A percentile compares a stretch with the other conserved stretches of the same genome.
Conservation (phyloP, 805 yeast genomes). For the Candida insectorum region DNA sequence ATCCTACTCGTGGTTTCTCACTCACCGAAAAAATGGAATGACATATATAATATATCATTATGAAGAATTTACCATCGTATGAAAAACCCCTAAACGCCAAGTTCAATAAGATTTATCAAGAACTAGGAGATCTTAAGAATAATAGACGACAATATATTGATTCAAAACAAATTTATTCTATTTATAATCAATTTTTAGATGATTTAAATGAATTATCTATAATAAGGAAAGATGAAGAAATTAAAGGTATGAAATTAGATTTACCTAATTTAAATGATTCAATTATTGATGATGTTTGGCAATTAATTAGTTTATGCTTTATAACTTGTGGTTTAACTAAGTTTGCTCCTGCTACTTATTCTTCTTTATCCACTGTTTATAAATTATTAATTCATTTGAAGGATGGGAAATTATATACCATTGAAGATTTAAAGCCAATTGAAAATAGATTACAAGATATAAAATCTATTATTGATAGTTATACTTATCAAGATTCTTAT, state of each 20-base stretch:
- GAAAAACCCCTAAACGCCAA: slow-evolving; percentile 32
- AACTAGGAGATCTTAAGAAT: slow-evolving; percentile 44
- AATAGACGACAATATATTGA: slow-evolving; percentile 63
- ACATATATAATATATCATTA: too few relatives aligned
- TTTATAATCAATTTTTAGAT: slow-evolving; percentile 56
- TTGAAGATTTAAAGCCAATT: slow-evolving; percentile 79
- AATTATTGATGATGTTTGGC: slow-evolving; percentile 85
- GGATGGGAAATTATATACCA: slow-evolving; percentile 79
- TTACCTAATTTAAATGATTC: slow-evolving; percentile 61
- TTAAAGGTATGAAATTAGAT: slow-evolving; percentile 31
- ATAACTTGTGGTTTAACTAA: slow-evolving; percentile 89
- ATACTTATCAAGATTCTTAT: slow-evolving; percentile 23
- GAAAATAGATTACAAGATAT: slow-evolving; percentile 71
- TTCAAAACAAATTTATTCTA: slow-evolving; percentile 61
- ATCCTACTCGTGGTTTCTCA: too few relatives aligned
- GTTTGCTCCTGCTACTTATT: slow-evolving; percentile 92
- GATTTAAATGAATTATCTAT: slow-evolving; percentile 51
- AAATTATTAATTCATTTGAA: slow-evolving; percentile 77
- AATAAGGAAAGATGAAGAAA: slow-evolving; percentile 48
- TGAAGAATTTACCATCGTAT: slow-evolving; percentile 28
- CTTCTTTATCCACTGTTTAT: slow-evolving; percentile 82
- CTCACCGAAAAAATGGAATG: too few relatives aligned
- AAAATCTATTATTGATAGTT: slow-evolving; percentile 51
- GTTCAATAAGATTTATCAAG: slow-evolving; percentile 23
- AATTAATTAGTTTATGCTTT: slow-evolving; percentile 78